phyloP scores from a whole-genome alignment of 2,329 filamentous ascomycete species.

The Fusarium sp. region DNA sequence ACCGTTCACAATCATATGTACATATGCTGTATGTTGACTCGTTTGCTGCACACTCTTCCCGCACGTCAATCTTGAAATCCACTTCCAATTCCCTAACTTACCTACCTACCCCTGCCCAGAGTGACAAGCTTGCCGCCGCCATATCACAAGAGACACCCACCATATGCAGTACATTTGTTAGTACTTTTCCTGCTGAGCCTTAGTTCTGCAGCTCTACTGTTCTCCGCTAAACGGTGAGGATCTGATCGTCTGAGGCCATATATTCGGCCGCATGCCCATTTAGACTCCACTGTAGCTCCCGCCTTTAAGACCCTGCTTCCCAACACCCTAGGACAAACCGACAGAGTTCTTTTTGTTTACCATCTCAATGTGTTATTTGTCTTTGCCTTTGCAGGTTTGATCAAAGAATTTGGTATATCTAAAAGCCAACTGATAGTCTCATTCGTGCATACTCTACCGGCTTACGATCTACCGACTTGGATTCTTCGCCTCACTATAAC shows the following conservation, averaged over 20 bases:
- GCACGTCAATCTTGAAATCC: constrained; percentile 48
- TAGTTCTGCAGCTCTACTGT: constrained; percentile 27
- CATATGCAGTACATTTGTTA: constrained; percentile 21
- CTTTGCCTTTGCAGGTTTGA: constrained; percentile 7
- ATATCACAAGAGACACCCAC: constrained; percentile 40
- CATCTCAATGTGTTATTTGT: constrained; percentile 8
- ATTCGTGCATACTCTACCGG: constrained; percentile 1
- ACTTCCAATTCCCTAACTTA: constrained; percentile 15
- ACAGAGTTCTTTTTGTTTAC: constrained; percentile 38
- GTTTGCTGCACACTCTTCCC: constrained; percentile 39
- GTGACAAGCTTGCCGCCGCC: constrained; percentile 40
- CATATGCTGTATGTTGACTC: constrained; percentile 18
- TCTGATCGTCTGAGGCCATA: constrained; percentile 43
- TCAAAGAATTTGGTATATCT: constrained; percentile 46
- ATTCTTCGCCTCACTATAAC: not conserved
- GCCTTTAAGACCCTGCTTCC: constrained; percentile 42
- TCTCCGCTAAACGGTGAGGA: constrained; percentile 35
- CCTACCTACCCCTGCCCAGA: constrained; percentile 19
- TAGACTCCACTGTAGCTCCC: constrained; percentile 39
- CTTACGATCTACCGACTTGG: not conserved
- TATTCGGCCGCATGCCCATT: constrained; percentile 42
- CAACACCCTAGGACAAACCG: constrained; percentile 18
- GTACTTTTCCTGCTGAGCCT: constrained; percentile 25
- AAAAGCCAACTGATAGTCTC: constrained; percentile 12
- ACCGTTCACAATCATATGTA: constrained; percentile 20